Conservation (phyloP, 257 asterid species). For the Primulina huaijiensis region DNA sequence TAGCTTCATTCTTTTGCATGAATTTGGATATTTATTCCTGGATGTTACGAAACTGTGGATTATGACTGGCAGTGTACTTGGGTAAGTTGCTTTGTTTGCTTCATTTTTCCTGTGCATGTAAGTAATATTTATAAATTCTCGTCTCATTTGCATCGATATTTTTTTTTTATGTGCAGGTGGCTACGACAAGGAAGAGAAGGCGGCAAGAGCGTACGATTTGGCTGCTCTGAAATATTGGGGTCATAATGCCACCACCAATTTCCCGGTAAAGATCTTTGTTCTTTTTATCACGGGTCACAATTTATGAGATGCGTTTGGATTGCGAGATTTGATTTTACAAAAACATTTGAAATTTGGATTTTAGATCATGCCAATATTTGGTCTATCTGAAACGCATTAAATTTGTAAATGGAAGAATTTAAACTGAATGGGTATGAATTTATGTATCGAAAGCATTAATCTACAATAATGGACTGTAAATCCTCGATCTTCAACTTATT, state of each 20-base stretch:
- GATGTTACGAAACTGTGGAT: constrained; percentile 28
- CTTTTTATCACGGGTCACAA: too few relatives aligned
- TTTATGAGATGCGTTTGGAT: constrained; percentile 5
- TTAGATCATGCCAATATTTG: background rate
- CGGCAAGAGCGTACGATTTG: constrained; percentile 85
- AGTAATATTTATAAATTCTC: background rate
- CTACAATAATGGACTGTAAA: too few relatives aligned
- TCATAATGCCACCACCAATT: constrained; percentile 82
- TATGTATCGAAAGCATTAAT: too few relatives aligned
- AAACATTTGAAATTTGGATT: too few relatives aligned
- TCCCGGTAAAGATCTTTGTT: constrained; percentile 43
- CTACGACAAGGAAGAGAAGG: constrained; percentile 90
- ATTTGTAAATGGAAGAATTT: too few relatives aligned
- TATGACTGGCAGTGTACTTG: constrained; percentile 65
- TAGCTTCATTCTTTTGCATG: constrained; percentile 35
- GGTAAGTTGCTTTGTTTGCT: constrained; percentile 43
- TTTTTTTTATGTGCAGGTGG: constrained; percentile 50
- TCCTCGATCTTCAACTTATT: too few relatives aligned
- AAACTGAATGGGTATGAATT: too few relatives aligned
- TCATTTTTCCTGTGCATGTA: background rate
- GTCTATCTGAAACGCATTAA: background rate
- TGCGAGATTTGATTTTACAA: background rate
- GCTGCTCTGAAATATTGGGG: constrained; percentile 99
- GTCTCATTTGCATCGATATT: constrained; percentile 7
- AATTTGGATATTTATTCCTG: constrained; percentile 29